These are phyloP conservation scores for Annulohypoxylon bovei DNA, from an alignment of 495 filamentous ascomycete genomes.

Conservation along the genomic window DNA sequence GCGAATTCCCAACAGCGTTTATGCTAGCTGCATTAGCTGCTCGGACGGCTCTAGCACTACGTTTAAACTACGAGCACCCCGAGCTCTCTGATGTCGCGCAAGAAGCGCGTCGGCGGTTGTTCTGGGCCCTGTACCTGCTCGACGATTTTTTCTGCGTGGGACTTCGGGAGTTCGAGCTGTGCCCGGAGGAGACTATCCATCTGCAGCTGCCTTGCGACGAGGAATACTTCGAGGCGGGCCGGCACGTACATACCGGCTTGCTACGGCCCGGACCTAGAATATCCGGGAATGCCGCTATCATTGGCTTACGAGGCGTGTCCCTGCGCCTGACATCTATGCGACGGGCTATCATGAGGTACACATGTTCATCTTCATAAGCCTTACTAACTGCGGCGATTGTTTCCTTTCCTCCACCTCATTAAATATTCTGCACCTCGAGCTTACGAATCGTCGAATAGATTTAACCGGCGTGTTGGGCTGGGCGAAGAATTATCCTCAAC, in stretches of 20 bases:
- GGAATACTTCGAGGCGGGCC: constrained; percentile 39
- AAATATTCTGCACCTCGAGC: background rate
- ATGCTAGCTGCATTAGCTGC: constrained; percentile 45
- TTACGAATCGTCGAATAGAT: constrained; percentile 17
- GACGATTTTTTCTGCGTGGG: constrained; percentile 46
- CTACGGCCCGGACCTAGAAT: constrained; percentile 23
- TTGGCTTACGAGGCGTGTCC: constrained; percentile 38
- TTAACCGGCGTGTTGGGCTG: constrained; percentile 39
- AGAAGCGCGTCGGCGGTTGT: constrained; percentile 44
- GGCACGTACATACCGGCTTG: constrained; percentile 28
- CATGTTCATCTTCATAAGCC: background rate
- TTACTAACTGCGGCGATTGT: background rate
- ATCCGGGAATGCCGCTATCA: background rate
- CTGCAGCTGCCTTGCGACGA: constrained; percentile 45
- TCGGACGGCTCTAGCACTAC: constrained; percentile 42
- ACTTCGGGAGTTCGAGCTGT: constrained; percentile 44
- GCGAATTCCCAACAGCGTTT: constrained; percentile 44
- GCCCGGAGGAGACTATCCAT: constrained; percentile 44
- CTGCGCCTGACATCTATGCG: constrained; percentile 41
- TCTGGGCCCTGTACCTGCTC: constrained; percentile 45
- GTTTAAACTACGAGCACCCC: constrained; percentile 45
- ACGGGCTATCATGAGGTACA: constrained; percentile 43
- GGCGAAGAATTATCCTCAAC: constrained; percentile 39
- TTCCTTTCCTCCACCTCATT: background rate
- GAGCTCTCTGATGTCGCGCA: constrained; percentile 43